Percentiles rank a stretch among this genome's conserved stretches.
Evolutionary conservation across 192 early-diverging fungal species (phyloP).

Genomic region (Backusella luteola): DNA sequence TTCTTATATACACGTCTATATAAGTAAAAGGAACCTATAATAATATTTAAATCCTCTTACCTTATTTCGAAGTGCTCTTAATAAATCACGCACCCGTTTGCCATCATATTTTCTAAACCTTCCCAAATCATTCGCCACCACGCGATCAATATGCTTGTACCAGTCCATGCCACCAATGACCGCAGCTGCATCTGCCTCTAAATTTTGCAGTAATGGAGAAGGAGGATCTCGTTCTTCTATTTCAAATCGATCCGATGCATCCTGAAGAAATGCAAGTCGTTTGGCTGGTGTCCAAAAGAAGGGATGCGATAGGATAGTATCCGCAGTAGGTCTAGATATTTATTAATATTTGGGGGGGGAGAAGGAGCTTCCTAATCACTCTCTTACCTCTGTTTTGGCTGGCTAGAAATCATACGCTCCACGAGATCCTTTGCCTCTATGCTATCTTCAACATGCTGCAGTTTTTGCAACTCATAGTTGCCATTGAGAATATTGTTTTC

Average conservation of each 20-base stretch:
- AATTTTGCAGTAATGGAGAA: slow-evolving; percentile 58
- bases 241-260: slow-evolving; percentile 94
- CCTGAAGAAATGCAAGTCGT: slow-evolving; percentile 88
- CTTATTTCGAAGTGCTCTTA: slow-evolving; percentile 91
- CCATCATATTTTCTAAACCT: slow-evolving; percentile 95
- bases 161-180: slow-evolving; percentile 75
- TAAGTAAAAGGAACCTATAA: background rate
- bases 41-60: background rate
- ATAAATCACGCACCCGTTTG: slow-evolving; percentile 74
- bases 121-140: slow-evolving; percentile 75
- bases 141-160: slow-evolving; percentile 68
- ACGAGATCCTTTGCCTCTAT: slow-evolving; percentile 90
- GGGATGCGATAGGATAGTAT: slow-evolving; percentile 81
- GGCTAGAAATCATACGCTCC: slow-evolving; percentile 79
- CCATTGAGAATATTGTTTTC: slow-evolving; percentile 89
- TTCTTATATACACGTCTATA: slow-evolving; percentile 45
- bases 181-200: slow-evolving; percentile 61
- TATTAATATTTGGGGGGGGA: background rate
- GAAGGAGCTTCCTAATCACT: too few relatives aligned
- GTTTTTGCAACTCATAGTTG: slow-evolving; percentile 64
- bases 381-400: slow-evolving; percentile 63
- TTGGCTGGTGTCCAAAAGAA: slow-evolving; percentile 86
- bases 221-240: slow-evolving; percentile 76
- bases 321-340: slow-evolving; percentile 66
- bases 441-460: slow-evolving; percentile 69